Conservation (phyloP, 108 stramenopile species). For the Nitzschia putrida region DNA sequence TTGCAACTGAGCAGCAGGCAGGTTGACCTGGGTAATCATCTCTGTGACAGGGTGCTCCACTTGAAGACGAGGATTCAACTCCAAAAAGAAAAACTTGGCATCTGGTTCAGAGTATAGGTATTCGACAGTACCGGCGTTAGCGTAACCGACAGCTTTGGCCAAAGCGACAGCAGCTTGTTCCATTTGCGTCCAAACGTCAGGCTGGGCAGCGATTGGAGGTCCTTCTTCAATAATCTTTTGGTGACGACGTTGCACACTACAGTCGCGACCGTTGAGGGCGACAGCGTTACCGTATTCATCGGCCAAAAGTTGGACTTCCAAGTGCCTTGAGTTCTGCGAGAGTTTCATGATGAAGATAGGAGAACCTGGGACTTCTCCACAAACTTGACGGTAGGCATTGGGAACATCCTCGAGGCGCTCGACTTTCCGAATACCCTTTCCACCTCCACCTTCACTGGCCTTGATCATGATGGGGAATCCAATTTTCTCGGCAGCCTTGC, state of each 20-base stretch:
- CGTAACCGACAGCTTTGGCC: slow-evolving; percentile 97
- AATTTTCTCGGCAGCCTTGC: slow-evolving; percentile 75
- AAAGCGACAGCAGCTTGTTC: slow-evolving; percentile 95
- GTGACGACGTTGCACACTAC: slow-evolving; percentile 97
- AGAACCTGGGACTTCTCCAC: slow-evolving; percentile 96
- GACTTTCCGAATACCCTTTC: slow-evolving; percentile 96
- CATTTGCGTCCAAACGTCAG: slow-evolving; percentile 93
- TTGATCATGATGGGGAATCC: slow-evolving; percentile 99
- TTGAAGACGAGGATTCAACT: slow-evolving; percentile 97
- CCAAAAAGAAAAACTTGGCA: slow-evolving; percentile 96
- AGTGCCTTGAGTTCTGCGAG: slow-evolving; percentile 85
- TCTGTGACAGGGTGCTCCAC: slow-evolving; percentile 99
- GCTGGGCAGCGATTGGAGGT: slow-evolving; percentile 92
- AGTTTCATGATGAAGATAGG: slow-evolving; percentile 99
- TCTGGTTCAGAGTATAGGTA: slow-evolving; percentile 93
- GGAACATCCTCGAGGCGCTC: slow-evolving; percentile 70
- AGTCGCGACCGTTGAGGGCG: slow-evolving; percentile 98
- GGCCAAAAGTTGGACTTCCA: slow-evolving; percentile 98
- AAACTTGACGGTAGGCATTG: slow-evolving; percentile 94
- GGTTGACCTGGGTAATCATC: slow-evolving; percentile 96
- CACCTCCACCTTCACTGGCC: slow-evolving; percentile 99
- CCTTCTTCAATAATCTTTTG: slow-evolving; percentile 99
- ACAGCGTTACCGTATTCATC: slow-evolving; percentile 98
- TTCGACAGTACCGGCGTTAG: slow-evolving; percentile 99
- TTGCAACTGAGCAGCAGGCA: slow-evolving; percentile 97